Evolutionary conservation across 2,329 filamentous ascomycete species (phyloP).

Genomic region (Karstenula rhodostoma): DNA sequence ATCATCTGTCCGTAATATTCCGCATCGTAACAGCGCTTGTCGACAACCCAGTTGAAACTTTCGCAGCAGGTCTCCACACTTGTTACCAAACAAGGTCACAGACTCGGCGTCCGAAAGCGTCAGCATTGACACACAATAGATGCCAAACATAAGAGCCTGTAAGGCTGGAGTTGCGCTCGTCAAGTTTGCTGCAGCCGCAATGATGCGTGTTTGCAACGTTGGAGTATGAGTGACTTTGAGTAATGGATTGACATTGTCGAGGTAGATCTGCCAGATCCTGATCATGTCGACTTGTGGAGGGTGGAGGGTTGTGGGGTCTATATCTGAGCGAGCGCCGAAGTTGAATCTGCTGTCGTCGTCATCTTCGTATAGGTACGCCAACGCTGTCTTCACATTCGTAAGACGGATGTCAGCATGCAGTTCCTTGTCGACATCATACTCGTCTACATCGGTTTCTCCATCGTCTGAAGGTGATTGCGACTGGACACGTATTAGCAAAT

Average conservation of each 20-base stretch:
- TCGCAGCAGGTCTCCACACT: conserved; percentile 61
- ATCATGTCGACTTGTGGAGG: conserved; percentile 72
- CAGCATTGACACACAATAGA: conserved; percentile 44
- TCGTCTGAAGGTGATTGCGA: not conserved
- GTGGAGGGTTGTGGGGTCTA: conserved; percentile 69
- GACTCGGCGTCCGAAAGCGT: conserved; percentile 67
- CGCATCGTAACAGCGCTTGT: conserved; percentile 67
- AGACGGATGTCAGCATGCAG: conserved; percentile 8
- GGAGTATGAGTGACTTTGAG: conserved; percentile 41
- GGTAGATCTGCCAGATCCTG: conserved; percentile 76
- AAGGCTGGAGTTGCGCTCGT: conserved; percentile 62
- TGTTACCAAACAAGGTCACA: conserved; percentile 58
- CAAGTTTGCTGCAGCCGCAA: conserved; percentile 65
- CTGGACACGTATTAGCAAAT: not conserved
- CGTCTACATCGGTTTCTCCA: conserved; percentile 8
- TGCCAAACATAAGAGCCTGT: conserved; percentile 59
- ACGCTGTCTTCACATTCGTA: conserved; percentile 9
- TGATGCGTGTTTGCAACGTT: conserved; percentile 62
- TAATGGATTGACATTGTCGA: conserved; percentile 56
- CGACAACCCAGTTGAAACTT: conserved; percentile 68
- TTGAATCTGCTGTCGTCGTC: conserved; percentile 58
- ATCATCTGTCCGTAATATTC: conserved; percentile 63
- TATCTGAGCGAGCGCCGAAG: conserved; percentile 59
- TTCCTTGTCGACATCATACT: conserved; percentile 12
- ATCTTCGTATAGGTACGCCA: conserved; percentile 38